phyloP scores from a whole-genome alignment of 306 rosid genomes.

The Chamaecrista fasciculata region DNA sequence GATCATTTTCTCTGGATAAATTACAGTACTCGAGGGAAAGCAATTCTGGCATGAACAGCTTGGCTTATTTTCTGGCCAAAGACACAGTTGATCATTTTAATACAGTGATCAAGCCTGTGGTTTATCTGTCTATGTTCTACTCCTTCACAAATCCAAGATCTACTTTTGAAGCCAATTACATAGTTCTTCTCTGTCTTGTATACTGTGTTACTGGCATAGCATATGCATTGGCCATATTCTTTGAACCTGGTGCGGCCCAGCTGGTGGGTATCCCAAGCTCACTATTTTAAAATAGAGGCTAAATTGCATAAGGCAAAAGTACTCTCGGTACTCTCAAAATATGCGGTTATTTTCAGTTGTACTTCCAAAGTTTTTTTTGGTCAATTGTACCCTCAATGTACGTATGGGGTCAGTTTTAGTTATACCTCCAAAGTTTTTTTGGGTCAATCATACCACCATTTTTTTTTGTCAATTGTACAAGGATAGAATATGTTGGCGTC shows the following conservation, averaged over 20 bases:
- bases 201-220: constrained; percentile 88
- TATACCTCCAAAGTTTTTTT: too few relatives aligned
- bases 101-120: constrained; percentile 62
- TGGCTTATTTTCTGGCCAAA: constrained; percentile 82
- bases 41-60: constrained; percentile 78
- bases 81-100: constrained; percentile 78
- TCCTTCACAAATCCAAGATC: constrained; percentile 81
- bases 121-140: constrained; percentile 81
- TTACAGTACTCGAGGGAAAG: constrained; percentile 79
- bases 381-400: too few relatives aligned
- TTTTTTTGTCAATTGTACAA: too few relatives aligned
- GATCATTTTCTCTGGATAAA: constrained; percentile 72
- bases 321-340: too few relatives aligned
- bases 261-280: constrained; percentile 50
- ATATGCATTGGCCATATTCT: constrained; percentile 59
- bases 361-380: too few relatives aligned
- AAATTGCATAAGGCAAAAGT: too few relatives aligned
- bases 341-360: too few relatives aligned
- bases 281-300: not conserved
- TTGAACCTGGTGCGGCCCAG: constrained; percentile 82
- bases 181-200: constrained; percentile 64
- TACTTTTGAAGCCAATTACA: constrained; percentile 61
- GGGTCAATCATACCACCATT: too few relatives aligned
- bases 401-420: too few relatives aligned
- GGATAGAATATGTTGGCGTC: too few relatives aligned